These are phyloP conservation scores for Botrytis medusae DNA, from an alignment of 2,329 filamentous ascomycete species.

Conservation along the genomic window DNA sequence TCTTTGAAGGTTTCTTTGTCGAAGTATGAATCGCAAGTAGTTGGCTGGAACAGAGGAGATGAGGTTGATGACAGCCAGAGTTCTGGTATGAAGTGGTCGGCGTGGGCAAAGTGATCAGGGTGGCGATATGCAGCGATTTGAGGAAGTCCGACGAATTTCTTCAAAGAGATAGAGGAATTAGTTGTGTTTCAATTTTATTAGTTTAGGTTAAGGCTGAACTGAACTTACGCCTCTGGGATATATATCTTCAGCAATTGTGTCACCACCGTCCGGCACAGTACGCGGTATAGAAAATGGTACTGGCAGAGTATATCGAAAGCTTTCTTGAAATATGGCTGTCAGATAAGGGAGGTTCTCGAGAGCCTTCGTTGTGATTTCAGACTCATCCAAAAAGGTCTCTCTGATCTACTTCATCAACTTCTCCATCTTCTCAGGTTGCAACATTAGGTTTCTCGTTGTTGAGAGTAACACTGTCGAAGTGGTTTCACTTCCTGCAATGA, in stretches of 20 bases:
- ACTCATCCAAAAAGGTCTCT: conserved; percentile 39
- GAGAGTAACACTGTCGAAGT: conserved; percentile 28
- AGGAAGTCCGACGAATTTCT: conserved; percentile 20
- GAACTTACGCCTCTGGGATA: conserved; percentile 18
- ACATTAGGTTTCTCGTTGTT: conserved; percentile 31
- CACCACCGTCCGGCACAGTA: neutral
- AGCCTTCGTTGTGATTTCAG: conserved; percentile 42
- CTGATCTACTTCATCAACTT: conserved; percentile 45
- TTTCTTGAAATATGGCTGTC: conserved; percentile 9
- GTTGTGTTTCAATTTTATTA: neutral
- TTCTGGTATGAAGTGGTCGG: conserved; percentile 24
- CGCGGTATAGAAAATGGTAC: conserved; percentile 5
- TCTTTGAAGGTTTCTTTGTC: conserved; percentile 22
- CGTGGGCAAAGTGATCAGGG: conserved; percentile 18
- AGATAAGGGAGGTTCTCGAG: conserved; percentile 4
- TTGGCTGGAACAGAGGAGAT: neutral
- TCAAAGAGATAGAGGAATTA: neutral
- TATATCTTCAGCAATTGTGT: conserved; percentile 6
- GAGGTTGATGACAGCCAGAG: conserved; percentile 38
- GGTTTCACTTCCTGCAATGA: conserved; percentile 25
- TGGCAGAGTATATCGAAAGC: conserved; percentile 18
- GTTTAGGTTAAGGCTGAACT: neutral
- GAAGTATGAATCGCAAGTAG: neutral
- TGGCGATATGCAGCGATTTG: conserved; percentile 8
- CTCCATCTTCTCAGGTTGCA: conserved; percentile 37